Evolutionary conservation across 441 rosid genomes (phyloP).

Genomic region (Dalechampia spathulata): DNA sequence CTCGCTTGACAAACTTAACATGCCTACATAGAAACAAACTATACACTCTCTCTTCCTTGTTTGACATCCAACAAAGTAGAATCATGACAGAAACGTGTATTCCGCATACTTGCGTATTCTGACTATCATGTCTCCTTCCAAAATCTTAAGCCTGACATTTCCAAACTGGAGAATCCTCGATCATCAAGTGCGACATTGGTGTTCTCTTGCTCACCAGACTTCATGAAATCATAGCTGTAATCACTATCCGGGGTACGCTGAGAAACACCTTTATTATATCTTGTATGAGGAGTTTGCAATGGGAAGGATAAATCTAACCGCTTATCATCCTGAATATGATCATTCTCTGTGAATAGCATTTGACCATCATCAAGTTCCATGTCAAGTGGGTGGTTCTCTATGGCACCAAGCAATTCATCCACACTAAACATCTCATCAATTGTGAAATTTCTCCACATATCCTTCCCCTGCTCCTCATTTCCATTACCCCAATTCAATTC

Average conservation of each 20-base stretch:
- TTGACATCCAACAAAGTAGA: too few relatives aligned
- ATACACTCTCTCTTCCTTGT: too few relatives aligned
- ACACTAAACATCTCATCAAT: slow-evolving; percentile 48
- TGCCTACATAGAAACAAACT: neutral
- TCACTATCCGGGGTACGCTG: slow-evolving; percentile 15
- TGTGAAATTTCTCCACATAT: slow-evolving; percentile 17
- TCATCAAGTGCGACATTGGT: slow-evolving; percentile 11
- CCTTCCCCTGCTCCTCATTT: slow-evolving; percentile 8
- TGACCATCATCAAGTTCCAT: neutral
- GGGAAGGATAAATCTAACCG: slow-evolving; percentile 11
- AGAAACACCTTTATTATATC: slow-evolving; percentile 14
- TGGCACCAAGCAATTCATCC: slow-evolving; percentile 37
- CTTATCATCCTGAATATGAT: neutral
- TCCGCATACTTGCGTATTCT: too few relatives aligned
- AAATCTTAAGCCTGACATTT: slow-evolving; percentile 11
- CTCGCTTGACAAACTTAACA: neutral
- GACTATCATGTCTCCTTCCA: neutral
- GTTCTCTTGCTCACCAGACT: slow-evolving; percentile 16
- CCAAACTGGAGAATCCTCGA: slow-evolving; percentile 15
- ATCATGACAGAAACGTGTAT: too few relatives aligned
- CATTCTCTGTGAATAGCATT: neutral
- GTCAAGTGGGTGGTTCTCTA: slow-evolving; percentile 23
- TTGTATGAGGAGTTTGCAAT: slow-evolving; percentile 17
- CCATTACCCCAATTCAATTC: slow-evolving; percentile 19
- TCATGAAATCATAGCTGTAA: slow-evolving; percentile 20